Conservation (phyloP, 768 basidiomycete species). For the Galerina marginata region DNA sequence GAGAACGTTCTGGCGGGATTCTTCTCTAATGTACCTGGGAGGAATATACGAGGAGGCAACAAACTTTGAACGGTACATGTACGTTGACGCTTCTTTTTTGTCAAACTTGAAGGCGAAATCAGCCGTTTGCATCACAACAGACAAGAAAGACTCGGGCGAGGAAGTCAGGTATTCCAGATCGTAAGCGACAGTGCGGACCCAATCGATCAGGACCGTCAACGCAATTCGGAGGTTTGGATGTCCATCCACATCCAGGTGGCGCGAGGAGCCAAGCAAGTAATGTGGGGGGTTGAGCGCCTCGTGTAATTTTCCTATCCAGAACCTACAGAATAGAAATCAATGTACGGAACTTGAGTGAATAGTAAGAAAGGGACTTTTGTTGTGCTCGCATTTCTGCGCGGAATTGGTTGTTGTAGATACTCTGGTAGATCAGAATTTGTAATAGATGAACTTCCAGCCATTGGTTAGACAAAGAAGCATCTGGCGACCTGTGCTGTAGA, state of each 20-base stretch:
- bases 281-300: constrained; percentile 54
- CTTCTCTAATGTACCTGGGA: constrained; percentile 23
- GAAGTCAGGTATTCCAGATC: constrained; percentile 29
- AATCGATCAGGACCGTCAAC: constrained; percentile 45
- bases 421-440: constrained; percentile 54
- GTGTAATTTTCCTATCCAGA: constrained; percentile 53
- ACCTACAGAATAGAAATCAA: constrained; percentile 31
- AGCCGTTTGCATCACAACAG: constrained; percentile 41
- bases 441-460: constrained; percentile 51
- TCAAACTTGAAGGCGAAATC: constrained; percentile 47
- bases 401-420: constrained; percentile 25
- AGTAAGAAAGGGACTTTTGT: constrained; percentile 18
- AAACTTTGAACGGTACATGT: constrained; percentile 40
- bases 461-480: constrained; percentile 42
- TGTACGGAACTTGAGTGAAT: background rate
- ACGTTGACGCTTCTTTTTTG: constrained; percentile 32
- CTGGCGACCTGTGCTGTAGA: constrained; percentile 37
- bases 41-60: constrained; percentile 17
- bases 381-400: constrained; percentile 14
- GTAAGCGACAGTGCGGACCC: constrained; percentile 50
- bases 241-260: constrained; percentile 34
- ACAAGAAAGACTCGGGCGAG: constrained; percentile 37
- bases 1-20: constrained; percentile 17
- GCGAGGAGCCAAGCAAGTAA: constrained; percentile 49
- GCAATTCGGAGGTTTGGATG: constrained; percentile 36